phyloP scores from a whole-genome alignment of 2,329 filamentous ascomycete species.

The Aspergillus quadricinctus region DNA sequence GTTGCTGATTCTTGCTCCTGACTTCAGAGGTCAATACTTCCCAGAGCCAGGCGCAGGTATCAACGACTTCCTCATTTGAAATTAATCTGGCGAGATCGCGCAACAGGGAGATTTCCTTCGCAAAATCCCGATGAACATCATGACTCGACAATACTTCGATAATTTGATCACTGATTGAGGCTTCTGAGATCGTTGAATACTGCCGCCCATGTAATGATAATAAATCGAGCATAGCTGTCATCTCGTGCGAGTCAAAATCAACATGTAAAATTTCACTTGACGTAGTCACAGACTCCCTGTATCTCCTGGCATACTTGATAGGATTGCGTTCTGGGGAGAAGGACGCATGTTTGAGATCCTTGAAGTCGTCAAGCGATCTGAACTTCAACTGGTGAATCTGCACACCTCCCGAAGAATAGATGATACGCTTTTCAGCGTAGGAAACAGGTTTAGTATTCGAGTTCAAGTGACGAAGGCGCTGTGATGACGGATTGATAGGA shows the following conservation, averaged over 20 bases:
- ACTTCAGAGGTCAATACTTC: background rate
- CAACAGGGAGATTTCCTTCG: slow-evolving; percentile 8
- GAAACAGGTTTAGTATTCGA: background rate
- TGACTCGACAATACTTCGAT: slow-evolving; percentile 9
- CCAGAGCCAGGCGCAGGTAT: slow-evolving; percentile 7
- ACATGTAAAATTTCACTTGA: slow-evolving; percentile 18
- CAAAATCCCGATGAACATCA: slow-evolving; percentile 1
- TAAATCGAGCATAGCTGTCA: slow-evolving; percentile 16
- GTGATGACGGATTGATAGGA: background rate
- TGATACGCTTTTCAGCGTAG: background rate
- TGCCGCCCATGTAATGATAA: slow-evolving; percentile 11
- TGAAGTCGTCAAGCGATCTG: slow-evolving; percentile 7
- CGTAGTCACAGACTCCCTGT: background rate
- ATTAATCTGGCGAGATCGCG: slow-evolving; percentile 8
- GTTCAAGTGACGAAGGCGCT: background rate
- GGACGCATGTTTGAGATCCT: slow-evolving; percentile 4
- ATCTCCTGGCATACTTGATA: slow-evolving; percentile 6
- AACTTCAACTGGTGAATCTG: slow-evolving; percentile 13
- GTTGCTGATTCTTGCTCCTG: background rate
- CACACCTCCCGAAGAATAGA: slow-evolving; percentile 13
- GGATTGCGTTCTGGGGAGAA: slow-evolving; percentile 13
- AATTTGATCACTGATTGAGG: slow-evolving; percentile 18
- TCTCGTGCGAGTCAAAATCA: slow-evolving; percentile 22
- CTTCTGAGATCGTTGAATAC: slow-evolving; percentile 9
- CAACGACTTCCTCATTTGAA: slow-evolving; percentile 2